Base-by-base conservation (phyloP, 495 filamentous ascomycete genomes). In the Daldinia decipiens region DNA sequence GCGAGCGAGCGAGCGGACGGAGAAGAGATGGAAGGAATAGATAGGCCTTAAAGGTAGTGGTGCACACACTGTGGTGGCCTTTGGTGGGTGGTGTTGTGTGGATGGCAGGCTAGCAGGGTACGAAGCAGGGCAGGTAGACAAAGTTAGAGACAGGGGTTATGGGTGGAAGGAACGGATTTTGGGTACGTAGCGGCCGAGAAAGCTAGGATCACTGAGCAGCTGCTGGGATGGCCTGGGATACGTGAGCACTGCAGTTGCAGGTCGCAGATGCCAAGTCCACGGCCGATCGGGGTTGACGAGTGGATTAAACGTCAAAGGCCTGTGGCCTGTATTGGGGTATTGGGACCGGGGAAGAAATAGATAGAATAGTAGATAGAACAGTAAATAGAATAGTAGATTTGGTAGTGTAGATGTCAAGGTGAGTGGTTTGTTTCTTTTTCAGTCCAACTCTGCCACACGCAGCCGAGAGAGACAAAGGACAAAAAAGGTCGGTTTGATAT, bases 201-300 rank as follows among this genome's bases (percentile, higher is more conserved):
- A 58, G 62, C 62, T 66, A 58, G 52, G 26, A 57, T 31, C 26
- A 31, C 26, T 13, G 43, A 24, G 17, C 9, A 47, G 19, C 19
- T 34, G 5, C 43, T 21, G 9, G 43, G n/a, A 21, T 45, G 40
- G n/a, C n/a, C 17, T 21, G 43, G 43, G 43, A 47, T 47, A 11
- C 17, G 43, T 47, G 65, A 65, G 64, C 39, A 64, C 70, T 68
- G 65, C 64, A 27, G 51, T 47, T 53, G 51, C 53, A 65, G 65
- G 55, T 62, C 38, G 61, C 65, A 73, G 70, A 73, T 73, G 70
- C 70, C 70, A 68, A 73, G 70, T 58, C 60, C 52, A 65, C 65
- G 65, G 57, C 65, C 70, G 70, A 73, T 73, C 70, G 60, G 70
- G 59, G 59, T 26, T 39, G 47, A 47, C 36, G 40, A 47, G 36